These are phyloP conservation scores for Pulveroboletus sp. DNA, from an alignment of 768 basidiomycete genomes.

Conservation along the genomic window DNA sequence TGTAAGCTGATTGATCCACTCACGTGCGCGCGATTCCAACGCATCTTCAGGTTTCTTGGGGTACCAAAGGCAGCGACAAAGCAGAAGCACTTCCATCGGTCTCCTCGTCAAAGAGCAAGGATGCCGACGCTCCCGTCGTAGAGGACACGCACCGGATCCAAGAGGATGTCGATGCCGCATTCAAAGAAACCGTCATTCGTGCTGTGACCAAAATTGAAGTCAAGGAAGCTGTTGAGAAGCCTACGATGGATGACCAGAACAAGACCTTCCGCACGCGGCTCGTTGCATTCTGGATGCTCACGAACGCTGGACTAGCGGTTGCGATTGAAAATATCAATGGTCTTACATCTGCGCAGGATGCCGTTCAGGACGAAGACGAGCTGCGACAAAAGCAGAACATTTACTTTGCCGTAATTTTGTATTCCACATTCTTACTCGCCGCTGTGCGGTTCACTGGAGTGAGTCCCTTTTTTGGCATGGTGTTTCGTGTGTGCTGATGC, in stretches of 20 bases:
- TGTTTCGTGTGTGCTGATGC: conserved; percentile 1
- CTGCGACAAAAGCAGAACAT: conserved; percentile 49
- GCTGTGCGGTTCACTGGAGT: conserved; percentile 75
- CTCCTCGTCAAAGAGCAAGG: conserved; percentile 78
- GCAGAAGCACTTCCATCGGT: conserved; percentile 89
- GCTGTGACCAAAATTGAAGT: conserved; percentile 73
- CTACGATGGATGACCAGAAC: conserved; percentile 86
- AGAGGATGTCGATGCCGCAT: conserved; percentile 86
- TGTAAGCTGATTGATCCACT: conserved; percentile 39
- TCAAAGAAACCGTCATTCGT: conserved; percentile 89
- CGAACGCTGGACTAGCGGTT: conserved; percentile 68
- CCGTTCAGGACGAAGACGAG: conserved; percentile 37
- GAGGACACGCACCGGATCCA: conserved; percentile 82
- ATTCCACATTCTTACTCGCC: conserved; percentile 73
- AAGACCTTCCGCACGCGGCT: conserved; percentile 91
- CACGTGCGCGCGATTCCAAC: background rate
- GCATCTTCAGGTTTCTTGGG: conserved; percentile 73
- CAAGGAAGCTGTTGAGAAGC: conserved; percentile 70
- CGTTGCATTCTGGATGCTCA: conserved; percentile 78
- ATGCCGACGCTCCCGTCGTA: conserved; percentile 72
- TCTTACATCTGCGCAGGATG: conserved; percentile 39
- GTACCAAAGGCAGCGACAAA: conserved; percentile 94
- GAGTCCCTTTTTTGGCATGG: conserved; percentile 29
- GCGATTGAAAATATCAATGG: conserved; percentile 77
- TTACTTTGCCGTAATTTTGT: conserved; percentile 79